Percentiles rank a stretch among this genome's conserved stretches.
Evolutionary conservation across 495 filamentous ascomycete species (phyloP).

Genomic region (Hypoxylon crocopeplum): DNA sequence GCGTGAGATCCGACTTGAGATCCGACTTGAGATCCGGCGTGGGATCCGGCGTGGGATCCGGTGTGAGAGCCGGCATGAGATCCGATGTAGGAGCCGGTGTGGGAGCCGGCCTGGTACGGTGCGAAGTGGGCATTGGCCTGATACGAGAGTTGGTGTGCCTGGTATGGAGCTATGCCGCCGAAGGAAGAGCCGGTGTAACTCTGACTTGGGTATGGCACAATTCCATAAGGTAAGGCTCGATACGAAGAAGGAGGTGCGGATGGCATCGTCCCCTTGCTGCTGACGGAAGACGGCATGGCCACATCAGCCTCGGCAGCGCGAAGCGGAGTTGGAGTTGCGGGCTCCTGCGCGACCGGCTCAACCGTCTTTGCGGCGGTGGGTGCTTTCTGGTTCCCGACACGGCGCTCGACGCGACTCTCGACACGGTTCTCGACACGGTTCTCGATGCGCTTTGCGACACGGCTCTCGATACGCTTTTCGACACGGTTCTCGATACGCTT

Average conservation of each 20-base stretch:
- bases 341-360: constrained; percentile 15
- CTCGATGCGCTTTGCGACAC: no score
- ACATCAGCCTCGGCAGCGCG: not conserved
- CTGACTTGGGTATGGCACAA: not conserved
- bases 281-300: not conserved
- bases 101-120: not conserved
- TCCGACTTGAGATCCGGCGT: no score
- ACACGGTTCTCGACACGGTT: not conserved
- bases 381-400: not conserved
- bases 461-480: no score
- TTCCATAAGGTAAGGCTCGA: not conserved
- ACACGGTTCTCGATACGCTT: not conserved
- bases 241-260: not conserved
- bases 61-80: no score
- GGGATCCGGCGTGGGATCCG: no score
- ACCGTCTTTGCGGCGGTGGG: not conserved
- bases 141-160: no score
- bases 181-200: not conserved
- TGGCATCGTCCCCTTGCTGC: not conserved
- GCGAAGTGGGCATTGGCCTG: no score
- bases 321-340: not conserved
- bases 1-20: no score
- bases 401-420: not conserved
- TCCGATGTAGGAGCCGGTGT: no score
- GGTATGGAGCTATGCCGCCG: no score